Base-by-base conservation (phyloP, 192 early-diverging fungal genomes). In the Coemansia sp. region DNA sequence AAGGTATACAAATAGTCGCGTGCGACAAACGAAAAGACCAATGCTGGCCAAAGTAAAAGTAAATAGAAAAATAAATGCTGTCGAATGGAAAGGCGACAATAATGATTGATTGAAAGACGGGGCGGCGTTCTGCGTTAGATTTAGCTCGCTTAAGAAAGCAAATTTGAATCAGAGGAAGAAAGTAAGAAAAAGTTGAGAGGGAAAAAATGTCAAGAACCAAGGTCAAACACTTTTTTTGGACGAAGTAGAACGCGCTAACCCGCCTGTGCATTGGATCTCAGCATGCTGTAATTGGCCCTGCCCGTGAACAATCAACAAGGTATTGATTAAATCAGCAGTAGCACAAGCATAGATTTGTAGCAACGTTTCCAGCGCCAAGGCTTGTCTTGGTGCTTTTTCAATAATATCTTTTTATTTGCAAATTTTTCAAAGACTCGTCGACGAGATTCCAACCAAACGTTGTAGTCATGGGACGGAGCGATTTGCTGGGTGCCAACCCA, bases 401-500 rank as follows among this genome's bases (percentile, higher is more conserved):
- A 33, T 29, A 44, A 0, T 29, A 9, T 58, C 15, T 11, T 20
- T 43, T 16, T 33, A 27, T 58, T 39, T 55, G 38, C n/a, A 38
- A 38, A 9, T 38, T 38, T 7, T 1, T 9, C 36, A 38, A 38
- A 8, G 36, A 8, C 6, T 38, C 36, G 8, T 38, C 36, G 8
- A 8, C 36, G 36, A 53, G 27, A n/a, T 38, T 61, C 33, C 31
- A 8, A 38, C 34, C 16, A 61, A 6, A n/a, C 58, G n/a, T 36
- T 20, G 36, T 31, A 13, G 33, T 12, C 10, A 83, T 83, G 80
- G 80, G 67, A 9, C 77, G 74, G 64, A 67, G 63, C 41, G 36
- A 43, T n/a, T 62, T 60, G 47, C 72, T 78, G 52, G 72, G 80
- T 6, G 68, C 69, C 6, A 75, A 75, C 49, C 81, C 81, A 20